These are phyloP conservation scores for Skeletonema potamos DNA, from an alignment of 108 stramenopile genomes.

Conservation along the genomic window DNA sequence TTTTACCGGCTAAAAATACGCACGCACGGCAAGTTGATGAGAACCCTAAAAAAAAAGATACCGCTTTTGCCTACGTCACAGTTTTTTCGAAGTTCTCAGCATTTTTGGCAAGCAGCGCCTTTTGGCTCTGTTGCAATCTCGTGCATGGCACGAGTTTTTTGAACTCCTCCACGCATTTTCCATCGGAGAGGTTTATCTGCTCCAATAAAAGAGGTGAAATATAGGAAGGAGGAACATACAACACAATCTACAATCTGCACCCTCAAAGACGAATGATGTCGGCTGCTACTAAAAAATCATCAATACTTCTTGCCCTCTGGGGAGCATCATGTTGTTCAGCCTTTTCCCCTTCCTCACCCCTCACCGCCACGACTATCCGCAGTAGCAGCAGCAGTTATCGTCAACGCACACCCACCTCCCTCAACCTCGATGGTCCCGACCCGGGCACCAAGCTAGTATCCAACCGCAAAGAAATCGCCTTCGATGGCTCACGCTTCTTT, in stretches of 20 bases:
- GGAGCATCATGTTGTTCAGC: not conserved
- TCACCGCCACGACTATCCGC: not conserved
- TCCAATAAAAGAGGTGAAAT: not conserved
- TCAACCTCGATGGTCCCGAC: constrained; percentile 4
- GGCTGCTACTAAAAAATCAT: not conserved
- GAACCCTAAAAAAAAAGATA: not conserved
- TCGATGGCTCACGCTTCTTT: constrained; percentile 70
- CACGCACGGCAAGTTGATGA: too few relatives aligned
- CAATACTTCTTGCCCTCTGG: not conserved
- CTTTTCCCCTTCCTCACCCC: not conserved
- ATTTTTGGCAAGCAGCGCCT: not conserved
- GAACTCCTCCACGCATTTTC: not conserved
- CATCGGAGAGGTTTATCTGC: too few relatives aligned
- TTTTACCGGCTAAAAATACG: too few relatives aligned
- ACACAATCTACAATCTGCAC: not conserved
- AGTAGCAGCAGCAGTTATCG: not conserved
- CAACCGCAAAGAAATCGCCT: constrained; percentile 57
- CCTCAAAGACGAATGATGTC: not conserved
- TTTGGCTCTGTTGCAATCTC: not conserved
- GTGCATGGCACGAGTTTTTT: too few relatives aligned
- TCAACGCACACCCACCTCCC: not conserved
- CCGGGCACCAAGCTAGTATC: constrained; percentile 23
- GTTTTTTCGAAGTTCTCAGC: not conserved
- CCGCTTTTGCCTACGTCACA: not conserved
- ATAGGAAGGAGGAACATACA: not conserved